Percentiles rank a stretch among this genome's conserved stretches.
phyloP scores from a whole-genome alignment of 306 rosid genomes.

The Purshia tridentata region DNA sequence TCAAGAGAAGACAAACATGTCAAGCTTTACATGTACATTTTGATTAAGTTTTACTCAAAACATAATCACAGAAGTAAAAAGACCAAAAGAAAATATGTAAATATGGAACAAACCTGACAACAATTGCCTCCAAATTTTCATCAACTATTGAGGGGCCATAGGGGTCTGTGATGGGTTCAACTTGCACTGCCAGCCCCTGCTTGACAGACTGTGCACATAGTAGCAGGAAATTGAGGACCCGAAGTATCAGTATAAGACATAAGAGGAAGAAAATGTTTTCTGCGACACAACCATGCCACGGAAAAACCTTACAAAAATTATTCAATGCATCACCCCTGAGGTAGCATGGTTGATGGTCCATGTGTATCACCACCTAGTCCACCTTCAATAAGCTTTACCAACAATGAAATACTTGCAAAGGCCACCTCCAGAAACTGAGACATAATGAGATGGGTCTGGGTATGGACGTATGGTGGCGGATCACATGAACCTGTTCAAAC shows the following conservation, averaged over 20 bases:
- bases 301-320: background rate
- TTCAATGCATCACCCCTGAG: background rate
- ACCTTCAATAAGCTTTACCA: background rate
- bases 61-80: background rate
- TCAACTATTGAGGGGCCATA: conserved; percentile 89
- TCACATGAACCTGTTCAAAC: background rate
- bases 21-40: background rate
- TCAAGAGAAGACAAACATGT: background rate
- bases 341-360: background rate
- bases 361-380: background rate
- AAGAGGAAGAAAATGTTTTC: background rate
- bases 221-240: conserved; percentile 10
- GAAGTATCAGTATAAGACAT: conserved; percentile 3
- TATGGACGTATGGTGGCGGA: background rate
- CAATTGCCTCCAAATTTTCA: conserved; percentile 80
- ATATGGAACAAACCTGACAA: conserved; percentile 67
- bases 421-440: conserved; percentile 10
- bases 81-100: background rate
- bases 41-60: background rate
- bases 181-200: conserved; percentile 70
- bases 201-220: conserved; percentile 63
- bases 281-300: background rate
- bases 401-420: background rate
- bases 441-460: background rate
- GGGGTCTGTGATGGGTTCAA: conserved; percentile 81